Conservation (phyloP, 495 filamentous ascomycete genomes). For the Trichocladium uniseriatum region DNA sequence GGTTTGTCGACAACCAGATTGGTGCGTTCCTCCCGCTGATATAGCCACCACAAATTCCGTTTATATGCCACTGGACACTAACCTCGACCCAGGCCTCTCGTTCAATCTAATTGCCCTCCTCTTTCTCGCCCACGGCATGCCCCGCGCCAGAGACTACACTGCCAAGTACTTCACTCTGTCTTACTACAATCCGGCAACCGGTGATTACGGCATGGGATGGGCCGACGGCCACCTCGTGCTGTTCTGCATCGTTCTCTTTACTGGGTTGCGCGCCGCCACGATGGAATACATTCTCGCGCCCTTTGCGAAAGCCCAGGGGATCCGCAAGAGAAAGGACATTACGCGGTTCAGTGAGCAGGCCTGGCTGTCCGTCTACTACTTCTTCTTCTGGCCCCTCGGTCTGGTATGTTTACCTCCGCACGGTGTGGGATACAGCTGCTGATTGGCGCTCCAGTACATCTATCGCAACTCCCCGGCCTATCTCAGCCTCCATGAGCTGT, state of each 20-base stretch:
- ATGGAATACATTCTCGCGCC: conserved; percentile 84
- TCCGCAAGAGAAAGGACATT: conserved; percentile 61
- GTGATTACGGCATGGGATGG: conserved; percentile 61
- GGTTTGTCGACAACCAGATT: conserved; percentile 47
- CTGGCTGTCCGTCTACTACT: conserved; percentile 77
- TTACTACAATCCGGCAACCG: conserved; percentile 60
- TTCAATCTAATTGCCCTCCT: conserved; percentile 58
- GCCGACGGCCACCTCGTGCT: conserved; percentile 72
- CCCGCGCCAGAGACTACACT: conserved; percentile 65
- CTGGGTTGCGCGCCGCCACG: conserved; percentile 68
- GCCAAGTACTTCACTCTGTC: conserved; percentile 78
- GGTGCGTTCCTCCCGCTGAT: conserved; percentile 28
- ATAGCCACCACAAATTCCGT: neutral
- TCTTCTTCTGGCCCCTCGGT: conserved; percentile 69
- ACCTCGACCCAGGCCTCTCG: conserved; percentile 21
- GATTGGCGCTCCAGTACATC: conserved; percentile 53
- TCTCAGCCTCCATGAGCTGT: conserved; percentile 67
- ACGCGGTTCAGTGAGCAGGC: conserved; percentile 87
- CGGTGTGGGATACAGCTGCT: conserved; percentile 7
- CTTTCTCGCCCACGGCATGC: conserved; percentile 69
- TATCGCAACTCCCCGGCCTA: conserved; percentile 69
- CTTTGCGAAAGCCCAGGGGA: conserved; percentile 55
- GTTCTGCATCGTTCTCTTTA: conserved; percentile 76
- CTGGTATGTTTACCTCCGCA: conserved; percentile 51
- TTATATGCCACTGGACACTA: too few relatives aligned